Percentiles rank a stretch among this genome's conserved stretches.
These are phyloP conservation scores for Fusarium temperatum DNA, from an alignment of 2,329 filamentous ascomycete genomes.

Conservation along the genomic window DNA sequence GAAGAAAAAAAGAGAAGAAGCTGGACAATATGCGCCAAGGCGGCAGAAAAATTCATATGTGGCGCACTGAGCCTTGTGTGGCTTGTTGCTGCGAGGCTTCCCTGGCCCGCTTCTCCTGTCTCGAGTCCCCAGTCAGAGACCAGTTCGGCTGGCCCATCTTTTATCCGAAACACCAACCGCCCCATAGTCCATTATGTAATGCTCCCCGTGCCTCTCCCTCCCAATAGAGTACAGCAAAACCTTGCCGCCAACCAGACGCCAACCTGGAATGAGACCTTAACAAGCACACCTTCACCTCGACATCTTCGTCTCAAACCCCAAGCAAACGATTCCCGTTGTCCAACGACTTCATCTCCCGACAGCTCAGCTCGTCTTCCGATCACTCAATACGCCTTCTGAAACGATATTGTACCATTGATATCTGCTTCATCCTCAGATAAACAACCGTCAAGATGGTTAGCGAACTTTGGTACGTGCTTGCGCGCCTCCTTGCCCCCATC, in stretches of 20 bases:
- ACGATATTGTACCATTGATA: slow-evolving; percentile 26
- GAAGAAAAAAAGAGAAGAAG: slow-evolving; percentile 32
- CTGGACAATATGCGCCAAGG: slow-evolving; percentile 17
- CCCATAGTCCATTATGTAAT: slow-evolving; percentile 45
- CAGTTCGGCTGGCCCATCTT: slow-evolving; percentile 9
- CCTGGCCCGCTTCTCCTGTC: not conserved
- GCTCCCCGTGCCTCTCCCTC: slow-evolving; percentile 39
- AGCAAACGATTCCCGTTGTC: slow-evolving; percentile 36
- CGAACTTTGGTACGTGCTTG: slow-evolving; percentile 79
- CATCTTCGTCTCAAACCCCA: slow-evolving; percentile 38
- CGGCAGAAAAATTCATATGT: slow-evolving; percentile 39
- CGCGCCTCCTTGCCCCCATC: slow-evolving; percentile 45
- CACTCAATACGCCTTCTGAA: slow-evolving; percentile 22
- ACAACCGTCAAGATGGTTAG: slow-evolving; percentile 72
- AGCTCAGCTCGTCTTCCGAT: slow-evolving; percentile 21
- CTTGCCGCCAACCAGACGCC: slow-evolving; percentile 52
- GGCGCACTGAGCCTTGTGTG: slow-evolving; percentile 33
- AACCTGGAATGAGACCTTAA: slow-evolving; percentile 53
- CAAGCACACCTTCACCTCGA: slow-evolving; percentile 43
- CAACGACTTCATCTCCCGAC: slow-evolving; percentile 40
- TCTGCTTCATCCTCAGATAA: slow-evolving; percentile 33
- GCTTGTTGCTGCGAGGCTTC: slow-evolving; percentile 15
- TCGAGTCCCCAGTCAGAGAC: not conserved
- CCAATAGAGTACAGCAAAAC: slow-evolving; percentile 51
- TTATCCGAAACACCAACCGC: slow-evolving; percentile 31